Percentiles rank a stretch among this genome's conserved stretches.
phyloP scores from a whole-genome alignment of 306 rosid genomes.

The Cotoneaster glaucophyllus region DNA sequence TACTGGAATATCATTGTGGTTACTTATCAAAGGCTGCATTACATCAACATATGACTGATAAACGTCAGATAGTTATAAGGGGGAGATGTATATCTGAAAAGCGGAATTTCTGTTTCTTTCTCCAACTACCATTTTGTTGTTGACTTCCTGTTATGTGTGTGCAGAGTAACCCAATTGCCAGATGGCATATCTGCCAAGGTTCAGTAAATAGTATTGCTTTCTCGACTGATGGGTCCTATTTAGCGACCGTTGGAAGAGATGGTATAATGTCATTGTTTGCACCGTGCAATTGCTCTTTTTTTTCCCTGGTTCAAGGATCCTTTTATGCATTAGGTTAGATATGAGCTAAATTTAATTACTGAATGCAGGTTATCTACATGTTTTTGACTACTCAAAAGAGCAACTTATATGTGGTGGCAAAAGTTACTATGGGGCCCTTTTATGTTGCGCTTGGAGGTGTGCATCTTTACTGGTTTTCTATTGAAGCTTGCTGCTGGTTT shows the following conservation, averaged over 20 bases:
- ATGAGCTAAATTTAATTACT: slow-evolving; percentile 21
- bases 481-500: slow-evolving; percentile 11
- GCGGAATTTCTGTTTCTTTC: background rate
- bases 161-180: slow-evolving; percentile 91
- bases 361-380: slow-evolving; percentile 79
- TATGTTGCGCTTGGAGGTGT: slow-evolving; percentile 98
- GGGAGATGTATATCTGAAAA: background rate
- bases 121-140: background rate
- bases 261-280: slow-evolving; percentile 44
- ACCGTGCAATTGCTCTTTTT: background rate
- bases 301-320: background rate
- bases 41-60: background rate
- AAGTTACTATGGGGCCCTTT: slow-evolving; percentile 94
- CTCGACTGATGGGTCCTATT: slow-evolving; percentile 67
- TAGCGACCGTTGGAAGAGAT: slow-evolving; percentile 94
- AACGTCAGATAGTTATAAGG: background rate
- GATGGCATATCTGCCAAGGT: slow-evolving; percentile 99
- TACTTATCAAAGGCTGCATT: background rate
- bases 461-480: slow-evolving; percentile 16
- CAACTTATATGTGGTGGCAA: slow-evolving; percentile 91
- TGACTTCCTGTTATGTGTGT: slow-evolving; percentile 8
- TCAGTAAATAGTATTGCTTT: slow-evolving; percentile 78
- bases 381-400: slow-evolving; percentile 82
- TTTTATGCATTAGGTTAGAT: background rate
- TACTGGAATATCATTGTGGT: background rate